These are phyloP conservation scores for Cyberlindnera petersonii DNA, from an alignment of 805 yeast genomes.

Conservation along the genomic window DNA sequence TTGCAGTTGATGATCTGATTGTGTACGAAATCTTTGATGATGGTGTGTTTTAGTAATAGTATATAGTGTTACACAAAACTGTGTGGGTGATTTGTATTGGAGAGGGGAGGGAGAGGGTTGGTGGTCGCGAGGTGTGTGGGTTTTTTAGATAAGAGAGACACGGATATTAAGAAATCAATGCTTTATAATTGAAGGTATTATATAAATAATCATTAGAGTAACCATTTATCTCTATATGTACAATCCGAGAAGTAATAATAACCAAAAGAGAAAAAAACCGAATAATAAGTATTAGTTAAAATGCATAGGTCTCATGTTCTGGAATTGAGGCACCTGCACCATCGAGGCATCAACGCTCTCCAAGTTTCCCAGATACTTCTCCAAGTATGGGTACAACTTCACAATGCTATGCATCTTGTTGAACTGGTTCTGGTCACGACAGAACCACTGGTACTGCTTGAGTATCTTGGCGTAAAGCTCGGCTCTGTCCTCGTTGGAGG, in stretches of 20 bases:
- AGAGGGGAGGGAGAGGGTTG: background rate
- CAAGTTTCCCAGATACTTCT: conserved; percentile 11
- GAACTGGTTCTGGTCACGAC: conserved; percentile 24
- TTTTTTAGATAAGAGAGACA: too few relatives aligned
- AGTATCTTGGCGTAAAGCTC: conserved; percentile 23
- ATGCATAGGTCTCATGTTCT: conserved; percentile 9
- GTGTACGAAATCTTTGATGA: background rate
- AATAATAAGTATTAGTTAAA: conserved; percentile 3
- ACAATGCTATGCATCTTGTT: conserved; percentile 11
- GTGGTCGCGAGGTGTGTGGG: background rate
- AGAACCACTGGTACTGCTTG: conserved; percentile 22
- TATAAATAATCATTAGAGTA: conserved; percentile 2
- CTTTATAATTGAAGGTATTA: too few relatives aligned
- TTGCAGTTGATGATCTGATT: background rate
- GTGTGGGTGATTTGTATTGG: too few relatives aligned
- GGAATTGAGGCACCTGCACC: conserved; percentile 14
- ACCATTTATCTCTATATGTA: background rate
- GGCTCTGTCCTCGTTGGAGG: conserved; percentile 16
- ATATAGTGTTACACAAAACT: background rate
- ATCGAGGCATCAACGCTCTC: conserved; percentile 11
- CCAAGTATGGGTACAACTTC: conserved; percentile 16
- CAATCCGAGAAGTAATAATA: background rate
- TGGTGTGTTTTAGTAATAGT: too few relatives aligned
- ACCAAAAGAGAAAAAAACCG: background rate
- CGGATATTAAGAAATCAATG: too few relatives aligned